A percentile compares a stretch with the other conserved stretches of the same genome.
Conservation (phyloP, 2,329 filamentous ascomycete species). For the Davidsoniella australis region DNA sequence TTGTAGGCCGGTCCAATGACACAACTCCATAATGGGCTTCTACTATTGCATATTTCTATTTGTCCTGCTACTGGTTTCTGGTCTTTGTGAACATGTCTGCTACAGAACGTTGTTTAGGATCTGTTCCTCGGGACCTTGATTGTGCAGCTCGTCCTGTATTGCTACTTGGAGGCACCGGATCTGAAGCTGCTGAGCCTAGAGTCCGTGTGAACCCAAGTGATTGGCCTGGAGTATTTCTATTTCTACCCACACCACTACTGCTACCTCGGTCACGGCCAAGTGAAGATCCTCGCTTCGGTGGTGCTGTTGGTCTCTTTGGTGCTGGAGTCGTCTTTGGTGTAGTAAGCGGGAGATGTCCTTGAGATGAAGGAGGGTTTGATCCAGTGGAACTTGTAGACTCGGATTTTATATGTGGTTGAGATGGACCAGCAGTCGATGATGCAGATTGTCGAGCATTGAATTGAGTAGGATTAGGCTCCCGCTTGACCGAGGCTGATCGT, state of each 20-base stretch:
- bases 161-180: background rate
- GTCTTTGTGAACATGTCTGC: conserved; percentile 8
- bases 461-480: background rate
- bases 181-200: conserved; percentile 2
- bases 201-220: conserved; percentile 6
- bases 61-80: too few species aligned
- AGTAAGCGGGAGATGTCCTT: background rate
- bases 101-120: conserved; percentile 10
- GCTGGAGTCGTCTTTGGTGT: background rate
- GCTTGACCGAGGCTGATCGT: background rate
- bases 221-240: background rate
- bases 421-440: too few species aligned
- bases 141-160: background rate
- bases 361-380: background rate
- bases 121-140: background rate
- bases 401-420: too few species aligned
- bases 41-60: too few species aligned
- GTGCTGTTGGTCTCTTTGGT: background rate
- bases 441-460: too few species aligned
- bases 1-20: too few species aligned
- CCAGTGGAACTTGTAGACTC: too few species aligned
- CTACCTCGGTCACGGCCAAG: too few species aligned
- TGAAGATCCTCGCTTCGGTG: background rate
- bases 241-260: background rate
- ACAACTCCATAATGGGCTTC: too few species aligned